A percentile compares a stretch with the other conserved stretches of the same genome.
These are phyloP conservation scores for Nicotiana obtusifolia DNA, from an alignment of 257 asterid species.

Conservation along the genomic window DNA sequence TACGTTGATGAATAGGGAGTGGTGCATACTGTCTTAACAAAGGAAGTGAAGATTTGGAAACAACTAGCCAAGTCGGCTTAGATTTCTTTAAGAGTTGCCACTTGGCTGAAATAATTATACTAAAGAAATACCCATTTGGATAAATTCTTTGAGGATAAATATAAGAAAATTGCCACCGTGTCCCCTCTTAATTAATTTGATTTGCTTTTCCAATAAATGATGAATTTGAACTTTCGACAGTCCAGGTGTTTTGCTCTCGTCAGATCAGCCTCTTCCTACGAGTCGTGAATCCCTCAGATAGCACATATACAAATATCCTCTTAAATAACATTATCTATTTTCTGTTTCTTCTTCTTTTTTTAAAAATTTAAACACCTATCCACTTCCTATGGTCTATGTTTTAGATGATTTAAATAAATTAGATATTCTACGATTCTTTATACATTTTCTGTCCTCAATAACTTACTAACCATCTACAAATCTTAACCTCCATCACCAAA, in stretches of 20 bases:
- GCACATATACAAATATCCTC: background rate
- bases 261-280: background rate
- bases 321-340: background rate
- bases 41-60: background rate
- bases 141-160: background rate
- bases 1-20: background rate
- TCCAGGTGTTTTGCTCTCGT: background rate
- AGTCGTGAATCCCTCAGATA: background rate
- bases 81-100: constrained; percentile 1
- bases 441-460: background rate
- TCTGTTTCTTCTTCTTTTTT: background rate
- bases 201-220: background rate
- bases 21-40: background rate
- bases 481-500: background rate
- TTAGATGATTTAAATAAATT: background rate
- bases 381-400: background rate
- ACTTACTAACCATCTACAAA: background rate
- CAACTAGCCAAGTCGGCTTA: constrained; percentile 2
- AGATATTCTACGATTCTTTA: background rate
- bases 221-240: background rate
- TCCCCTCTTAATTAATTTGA: background rate
- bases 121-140: background rate
- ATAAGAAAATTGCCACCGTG: background rate
- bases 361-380: background rate
- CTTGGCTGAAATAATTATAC: constrained; percentile 4